phyloP scores from a whole-genome alignment of 441 rosid species.

The Hura crepitans region DNA sequence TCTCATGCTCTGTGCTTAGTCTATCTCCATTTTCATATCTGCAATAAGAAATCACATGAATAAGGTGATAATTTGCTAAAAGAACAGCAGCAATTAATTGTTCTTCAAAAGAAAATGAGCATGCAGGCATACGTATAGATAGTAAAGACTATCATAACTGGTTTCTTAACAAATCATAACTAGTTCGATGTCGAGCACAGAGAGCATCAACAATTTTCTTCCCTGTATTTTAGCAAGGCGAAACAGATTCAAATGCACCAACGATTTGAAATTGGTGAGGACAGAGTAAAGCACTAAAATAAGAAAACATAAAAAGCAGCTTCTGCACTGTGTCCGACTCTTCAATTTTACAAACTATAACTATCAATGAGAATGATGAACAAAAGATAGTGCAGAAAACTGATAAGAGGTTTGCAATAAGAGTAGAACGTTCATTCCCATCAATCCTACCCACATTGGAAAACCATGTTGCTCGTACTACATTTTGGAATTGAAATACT shows the following conservation, averaged over 20 bases:
- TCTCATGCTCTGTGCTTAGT: constrained; percentile 66
- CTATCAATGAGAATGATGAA: background rate
- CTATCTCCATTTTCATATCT: constrained; percentile 74
- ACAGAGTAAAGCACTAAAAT: background rate
- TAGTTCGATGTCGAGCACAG: background rate
- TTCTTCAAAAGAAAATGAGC: background rate
- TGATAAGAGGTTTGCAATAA: background rate
- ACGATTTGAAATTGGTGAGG: background rate
- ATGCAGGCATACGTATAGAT: no score
- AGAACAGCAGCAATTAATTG: constrained; percentile 7
- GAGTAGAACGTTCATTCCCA: background rate
- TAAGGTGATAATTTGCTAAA: background rate
- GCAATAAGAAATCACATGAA: background rate
- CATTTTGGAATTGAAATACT: background rate
- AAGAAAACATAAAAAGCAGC: background rate
- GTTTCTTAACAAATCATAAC: background rate
- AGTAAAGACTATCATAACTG: background rate
- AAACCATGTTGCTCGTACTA: background rate
- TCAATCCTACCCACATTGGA: background rate
- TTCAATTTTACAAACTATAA: background rate
- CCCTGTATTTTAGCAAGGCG: background rate
- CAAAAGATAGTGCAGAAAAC: background rate
- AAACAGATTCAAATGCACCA: background rate
- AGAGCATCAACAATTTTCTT: background rate
- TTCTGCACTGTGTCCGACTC: background rate